phyloP scores from a whole-genome alignment of 1,284 basidiomycete species.

The Boletus mariae region DNA sequence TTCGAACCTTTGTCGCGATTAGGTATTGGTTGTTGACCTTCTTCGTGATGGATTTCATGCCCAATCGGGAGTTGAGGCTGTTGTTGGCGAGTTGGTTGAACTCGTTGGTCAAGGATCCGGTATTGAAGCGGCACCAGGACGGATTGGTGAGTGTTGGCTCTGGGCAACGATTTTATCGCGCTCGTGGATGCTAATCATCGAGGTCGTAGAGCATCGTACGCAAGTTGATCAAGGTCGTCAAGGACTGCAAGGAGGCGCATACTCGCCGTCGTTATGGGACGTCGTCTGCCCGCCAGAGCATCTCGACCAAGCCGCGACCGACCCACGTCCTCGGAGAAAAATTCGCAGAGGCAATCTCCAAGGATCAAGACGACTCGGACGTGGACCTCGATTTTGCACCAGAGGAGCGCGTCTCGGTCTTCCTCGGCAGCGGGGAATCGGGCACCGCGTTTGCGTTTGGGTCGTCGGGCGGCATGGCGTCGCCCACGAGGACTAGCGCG shows the following conservation, averaged over 20 bases:
- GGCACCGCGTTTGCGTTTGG: slow-evolving; percentile 31
- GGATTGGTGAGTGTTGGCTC: slow-evolving; percentile 53
- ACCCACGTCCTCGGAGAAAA: slow-evolving; percentile 54
- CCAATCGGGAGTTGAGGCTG: slow-evolving; percentile 71
- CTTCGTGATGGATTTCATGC: slow-evolving; percentile 81
- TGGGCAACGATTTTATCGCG: neutral
- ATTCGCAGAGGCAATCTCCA: slow-evolving; percentile 57
- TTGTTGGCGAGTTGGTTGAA: slow-evolving; percentile 78
- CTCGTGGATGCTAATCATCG: slow-evolving; percentile 7
- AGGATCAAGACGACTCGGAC: slow-evolving; percentile 57
- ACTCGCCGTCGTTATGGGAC: slow-evolving; percentile 38
- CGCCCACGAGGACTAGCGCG: slow-evolving; percentile 23
- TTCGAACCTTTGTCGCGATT: slow-evolving; percentile 83
- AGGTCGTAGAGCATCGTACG: slow-evolving; percentile 63
- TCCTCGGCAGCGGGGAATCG: slow-evolving; percentile 28
- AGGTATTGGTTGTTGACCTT: slow-evolving; percentile 85
- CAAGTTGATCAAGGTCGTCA: slow-evolving; percentile 75
- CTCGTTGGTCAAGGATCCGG: slow-evolving; percentile 62
- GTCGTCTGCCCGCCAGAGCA: slow-evolving; percentile 31
- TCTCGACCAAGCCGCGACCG: slow-evolving; percentile 32
- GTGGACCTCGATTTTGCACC: slow-evolving; percentile 69
- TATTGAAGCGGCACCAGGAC: slow-evolving; percentile 61
- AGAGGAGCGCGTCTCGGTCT: slow-evolving; percentile 31
- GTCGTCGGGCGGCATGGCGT: slow-evolving; percentile 17
- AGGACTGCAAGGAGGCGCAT: slow-evolving; percentile 72